Base-by-base conservation (phyloP, 169 alveolate genomes). In the Amoebophrya sp. region DNA sequence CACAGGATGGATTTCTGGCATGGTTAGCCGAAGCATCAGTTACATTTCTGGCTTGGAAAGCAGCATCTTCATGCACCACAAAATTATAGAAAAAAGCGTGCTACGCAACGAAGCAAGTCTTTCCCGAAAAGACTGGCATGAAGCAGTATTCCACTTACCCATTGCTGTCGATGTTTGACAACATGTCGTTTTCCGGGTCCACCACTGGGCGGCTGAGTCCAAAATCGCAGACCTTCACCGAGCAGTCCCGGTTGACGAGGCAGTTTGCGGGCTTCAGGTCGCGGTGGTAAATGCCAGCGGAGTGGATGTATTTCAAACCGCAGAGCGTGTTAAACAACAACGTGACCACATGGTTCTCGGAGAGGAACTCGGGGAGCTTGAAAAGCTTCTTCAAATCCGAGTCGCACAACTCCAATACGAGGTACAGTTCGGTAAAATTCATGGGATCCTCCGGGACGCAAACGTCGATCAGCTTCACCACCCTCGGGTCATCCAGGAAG, bases 261-360 rank as follows among this genome's bases (percentile, higher is more conserved):
- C 99, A 97, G 93, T 98, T 98, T 35, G 99, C 99, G 23, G 99
- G 99, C 90, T 98, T 98, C 77, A 98, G 95, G 94, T 98, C 99
- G 93, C 99, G 96, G 94, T 98, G 99, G 91, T 97, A 96, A 35
- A 98, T 97, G 77, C 99, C 98, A 0, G 98, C 98, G 39, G 97
- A 95, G 90, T 98, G 99, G 32, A 98, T 94, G 93, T 96, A 98
- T 91, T 98, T 97, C 47, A 98, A 95, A 29, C 99, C 99, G 77
- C 66, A 92, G 40, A n/a, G 35, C 0, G 40, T 35, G 92, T 98
- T 98, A 93, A 97, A 99, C 55, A 98, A 94, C 40, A 97, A 94
- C 7, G 97, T 95, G 93, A 97, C 94, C 40, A 98, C 96, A 95
- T 99, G 99, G 89, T 96, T 95, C 92, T 97, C 98, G 92, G 98